Base-by-base conservation (phyloP, 352 stramenopile species). In the Proteromonas lacertae region DNA sequence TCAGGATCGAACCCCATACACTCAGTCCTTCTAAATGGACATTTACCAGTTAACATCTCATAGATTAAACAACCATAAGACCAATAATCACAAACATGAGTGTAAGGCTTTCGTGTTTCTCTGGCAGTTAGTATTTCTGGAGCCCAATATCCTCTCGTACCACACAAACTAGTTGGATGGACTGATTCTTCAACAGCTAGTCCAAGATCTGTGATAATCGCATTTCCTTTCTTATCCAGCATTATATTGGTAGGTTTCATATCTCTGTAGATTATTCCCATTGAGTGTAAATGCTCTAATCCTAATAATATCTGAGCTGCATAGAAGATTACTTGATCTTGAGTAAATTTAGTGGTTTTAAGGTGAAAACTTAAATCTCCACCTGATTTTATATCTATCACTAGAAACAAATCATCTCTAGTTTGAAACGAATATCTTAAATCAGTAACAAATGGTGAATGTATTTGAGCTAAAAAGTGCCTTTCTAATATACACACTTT, bases 51-150 rank as follows among this genome's bases (percentile, higher is more conserved):
- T 29, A 94, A 64, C 42, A 94, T 79, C 54, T 93, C 82, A 46
- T 90, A 89, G 18, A 96, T 52, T 36, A 90, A 66, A 48, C 78
- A 93, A 8, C 82, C 82, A 51, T 90, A 91, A 45, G 70, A 90
- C 62, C 84, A 94, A 75, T 77, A 94, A 58, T 96, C 82, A 9
- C 92, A 78, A 4, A 62, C 53, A 25, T 88, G 61, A 45, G 69
- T 67, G 51, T 96, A 94, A n/a, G 62, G 55, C 47, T 78, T 73
- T 35, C 73, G 59, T 35, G 60, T 66, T 31, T 63, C 55, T 38
- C 91, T 69, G 10, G 68, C 60, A 22, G 68, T 45, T 22, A 92
- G 50, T 78, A 96, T 93, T 56, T 96, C 82, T 18, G 80, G 80
- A 7, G 79, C 75, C 79, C 80, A 93, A 52, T 96, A 32, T 9